Evolutionary conservation across 2,329 filamentous ascomycete genomes (phyloP).

Genomic region (Penicillium brevicompactum): DNA sequence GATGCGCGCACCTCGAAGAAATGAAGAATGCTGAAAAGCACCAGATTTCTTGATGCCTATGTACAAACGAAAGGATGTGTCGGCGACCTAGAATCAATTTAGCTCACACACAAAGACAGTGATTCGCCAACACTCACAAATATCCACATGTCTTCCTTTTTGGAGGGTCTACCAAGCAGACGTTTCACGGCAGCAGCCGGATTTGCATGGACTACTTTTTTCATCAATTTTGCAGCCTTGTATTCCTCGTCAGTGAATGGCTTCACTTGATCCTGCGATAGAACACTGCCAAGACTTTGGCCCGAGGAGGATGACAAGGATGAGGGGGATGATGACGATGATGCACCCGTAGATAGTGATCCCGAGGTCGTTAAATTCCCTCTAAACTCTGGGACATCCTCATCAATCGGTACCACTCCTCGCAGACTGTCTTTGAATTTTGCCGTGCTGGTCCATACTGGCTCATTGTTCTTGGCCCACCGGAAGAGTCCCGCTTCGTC

Average conservation of each 20-base stretch:
- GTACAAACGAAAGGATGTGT: conserved; percentile 78
- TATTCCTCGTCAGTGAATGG: conserved; percentile 68
- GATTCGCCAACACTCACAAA: conserved; percentile 57
- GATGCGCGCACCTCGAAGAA: conserved; percentile 80
- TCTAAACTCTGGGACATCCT: conserved; percentile 59
- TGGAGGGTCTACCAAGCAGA: conserved; percentile 70
- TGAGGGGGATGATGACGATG: not conserved
- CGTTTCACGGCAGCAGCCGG: conserved; percentile 76
- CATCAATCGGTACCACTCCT: conserved; percentile 67
- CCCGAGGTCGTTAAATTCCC: conserved; percentile 32
- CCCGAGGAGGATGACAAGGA: conserved; percentile 29
- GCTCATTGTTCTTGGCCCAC: conserved; percentile 80
- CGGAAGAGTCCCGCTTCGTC: conserved; percentile 74
- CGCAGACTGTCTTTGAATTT: conserved; percentile 75
- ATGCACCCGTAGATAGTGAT: not conserved
- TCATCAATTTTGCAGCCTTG: conserved; percentile 61
- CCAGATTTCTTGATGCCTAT: conserved; percentile 88
- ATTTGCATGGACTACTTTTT: conserved; percentile 67
- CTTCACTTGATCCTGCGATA: conserved; percentile 37
- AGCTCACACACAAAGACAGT: not conserved
- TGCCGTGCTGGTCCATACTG: conserved; percentile 73
- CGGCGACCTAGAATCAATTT: conserved; percentile 48
- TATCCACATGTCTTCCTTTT: conserved; percentile 89
- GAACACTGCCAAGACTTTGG: not conserved
- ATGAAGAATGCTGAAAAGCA: conserved; percentile 88